These are phyloP conservation scores for Elsinoe perseae DNA, from an alignment of 2,329 filamentous ascomycete species.

Conservation along the genomic window DNA sequence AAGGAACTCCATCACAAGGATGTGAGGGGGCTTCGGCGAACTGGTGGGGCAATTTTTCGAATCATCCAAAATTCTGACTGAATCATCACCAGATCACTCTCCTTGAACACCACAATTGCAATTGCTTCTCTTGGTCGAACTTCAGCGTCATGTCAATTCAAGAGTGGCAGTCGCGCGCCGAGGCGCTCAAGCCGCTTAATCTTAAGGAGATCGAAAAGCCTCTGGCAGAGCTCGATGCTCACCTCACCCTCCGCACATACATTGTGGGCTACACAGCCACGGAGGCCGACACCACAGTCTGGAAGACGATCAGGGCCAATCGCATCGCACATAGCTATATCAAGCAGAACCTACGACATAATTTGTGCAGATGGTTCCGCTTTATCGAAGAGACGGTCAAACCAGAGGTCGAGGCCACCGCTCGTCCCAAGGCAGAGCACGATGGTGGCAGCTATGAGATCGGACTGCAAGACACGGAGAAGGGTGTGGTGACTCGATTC, in stretches of 20 bases:
- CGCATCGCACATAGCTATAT: slow-evolving; percentile 74
- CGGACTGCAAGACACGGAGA: slow-evolving; percentile 71
- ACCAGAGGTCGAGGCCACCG: slow-evolving; percentile 53
- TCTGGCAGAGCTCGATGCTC: slow-evolving; percentile 71
- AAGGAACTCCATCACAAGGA: no score
- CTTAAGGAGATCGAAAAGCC: slow-evolving; percentile 75
- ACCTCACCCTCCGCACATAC: slow-evolving; percentile 79
- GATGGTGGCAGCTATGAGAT: slow-evolving; percentile 87
- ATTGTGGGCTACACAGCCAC: slow-evolving; percentile 72
- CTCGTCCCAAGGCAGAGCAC: slow-evolving; percentile 51
- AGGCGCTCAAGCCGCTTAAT: slow-evolving; percentile 52
- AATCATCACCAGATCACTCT: background rate
- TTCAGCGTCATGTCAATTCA: slow-evolving; percentile 30
- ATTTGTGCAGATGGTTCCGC: slow-evolving; percentile 77
- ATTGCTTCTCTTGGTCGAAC: background rate
- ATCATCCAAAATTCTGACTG: slow-evolving; percentile 14
- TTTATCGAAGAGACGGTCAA: slow-evolving; percentile 73
- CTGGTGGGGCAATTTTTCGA: slow-evolving; percentile 7
- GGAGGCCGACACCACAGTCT: slow-evolving; percentile 71
- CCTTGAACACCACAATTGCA: background rate
- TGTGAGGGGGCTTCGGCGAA: background rate
- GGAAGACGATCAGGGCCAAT: slow-evolving; percentile 75
- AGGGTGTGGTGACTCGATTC: slow-evolving; percentile 87
- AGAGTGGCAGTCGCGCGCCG: slow-evolving; percentile 51
- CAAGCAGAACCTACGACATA: slow-evolving; percentile 67